A percentile compares a stretch with the other conserved stretches of the same genome.
Conservation (phyloP, 2,329 filamentous ascomycete species). For the Zymoseptoria crescenta region DNA sequence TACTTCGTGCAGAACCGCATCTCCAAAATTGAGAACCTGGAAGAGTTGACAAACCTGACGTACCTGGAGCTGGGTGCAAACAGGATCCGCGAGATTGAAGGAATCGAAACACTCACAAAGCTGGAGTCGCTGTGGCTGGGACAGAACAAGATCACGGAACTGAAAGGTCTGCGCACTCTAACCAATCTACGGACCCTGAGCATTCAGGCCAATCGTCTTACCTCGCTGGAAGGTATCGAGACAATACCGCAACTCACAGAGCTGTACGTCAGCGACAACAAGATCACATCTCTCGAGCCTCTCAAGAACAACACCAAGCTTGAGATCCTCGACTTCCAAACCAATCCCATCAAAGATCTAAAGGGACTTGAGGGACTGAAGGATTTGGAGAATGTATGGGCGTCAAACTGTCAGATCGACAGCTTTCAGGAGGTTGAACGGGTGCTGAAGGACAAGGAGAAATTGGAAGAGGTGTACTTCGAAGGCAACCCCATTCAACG, state of each 20-base stretch:
- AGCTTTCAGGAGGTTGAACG: constrained; percentile 79
- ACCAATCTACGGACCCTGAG: constrained; percentile 78
- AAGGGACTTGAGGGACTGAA: constrained; percentile 60
- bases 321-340: constrained; percentile 77
- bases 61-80: constrained; percentile 91
- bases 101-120: constrained; percentile 66
- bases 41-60: constrained; percentile 63
- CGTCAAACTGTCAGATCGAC: constrained; percentile 73
- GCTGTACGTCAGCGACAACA: constrained; percentile 92
- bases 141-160: constrained; percentile 89
- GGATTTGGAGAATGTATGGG: constrained; percentile 86
- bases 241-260: constrained; percentile 73
- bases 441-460: constrained; percentile 67
- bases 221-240: constrained; percentile 66
- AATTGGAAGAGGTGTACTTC: constrained; percentile 86
- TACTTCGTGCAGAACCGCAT: constrained; percentile 97
- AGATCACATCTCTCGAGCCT: constrained; percentile 68
- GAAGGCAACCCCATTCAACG: constrained; percentile 88
- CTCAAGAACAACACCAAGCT: constrained; percentile 51
- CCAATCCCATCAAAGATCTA: constrained; percentile 73
- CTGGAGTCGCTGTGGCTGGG: constrained; percentile 90
- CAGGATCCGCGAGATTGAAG: constrained; percentile 79
- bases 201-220: constrained; percentile 91
- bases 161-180: constrained; percentile 67
- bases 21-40: constrained; percentile 73